Percentiles rank a stretch among this genome's conserved stretches.
These are phyloP conservation scores for Lactifluus volemus DNA, from an alignment of 768 basidiomycete genomes.

Conservation along the genomic window DNA sequence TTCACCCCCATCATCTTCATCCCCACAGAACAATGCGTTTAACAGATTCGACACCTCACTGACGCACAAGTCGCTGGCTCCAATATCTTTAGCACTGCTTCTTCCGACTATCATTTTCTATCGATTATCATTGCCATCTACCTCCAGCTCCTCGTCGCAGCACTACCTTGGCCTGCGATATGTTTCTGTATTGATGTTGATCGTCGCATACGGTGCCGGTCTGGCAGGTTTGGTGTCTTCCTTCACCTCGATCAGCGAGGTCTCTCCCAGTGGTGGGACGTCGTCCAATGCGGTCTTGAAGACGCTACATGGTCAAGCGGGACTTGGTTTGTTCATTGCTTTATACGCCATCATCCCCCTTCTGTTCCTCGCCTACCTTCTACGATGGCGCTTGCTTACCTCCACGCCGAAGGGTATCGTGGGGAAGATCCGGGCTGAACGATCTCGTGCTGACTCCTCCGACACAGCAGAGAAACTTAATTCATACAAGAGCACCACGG, in stretches of 20 bases:
- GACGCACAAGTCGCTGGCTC: constrained; percentile 39
- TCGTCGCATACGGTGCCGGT: constrained; percentile 50
- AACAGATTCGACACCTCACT: constrained; percentile 34
- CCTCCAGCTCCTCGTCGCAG: constrained; percentile 21
- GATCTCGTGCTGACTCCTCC: constrained; percentile 30
- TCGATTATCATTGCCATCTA: constrained; percentile 36
- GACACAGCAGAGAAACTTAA: constrained; percentile 36
- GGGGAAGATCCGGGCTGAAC: constrained; percentile 7
- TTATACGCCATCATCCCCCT: constrained; percentile 49
- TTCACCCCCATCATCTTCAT: constrained; percentile 20
- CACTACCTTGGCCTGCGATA: constrained; percentile 27
- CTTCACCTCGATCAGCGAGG: constrained; percentile 43
- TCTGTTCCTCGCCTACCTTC: constrained; percentile 27
- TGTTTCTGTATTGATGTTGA: constrained; percentile 31
- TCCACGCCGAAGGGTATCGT: constrained; percentile 4
- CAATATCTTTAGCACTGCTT: constrained; percentile 39
- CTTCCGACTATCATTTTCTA: constrained; percentile 34
- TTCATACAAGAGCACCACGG: constrained; percentile 3
- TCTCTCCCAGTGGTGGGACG: constrained; percentile 28
- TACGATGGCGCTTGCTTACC: constrained; percentile 8
- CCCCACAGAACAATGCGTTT: constrained; percentile 4
- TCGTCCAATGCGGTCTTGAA: constrained; percentile 32
- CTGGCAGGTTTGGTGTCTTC: constrained; percentile 52
- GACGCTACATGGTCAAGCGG: constrained; percentile 58
- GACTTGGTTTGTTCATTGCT: constrained; percentile 53